Conservation (phyloP, 2,329 filamentous ascomycete genomes). For the Aureobasidium sp. region DNA sequence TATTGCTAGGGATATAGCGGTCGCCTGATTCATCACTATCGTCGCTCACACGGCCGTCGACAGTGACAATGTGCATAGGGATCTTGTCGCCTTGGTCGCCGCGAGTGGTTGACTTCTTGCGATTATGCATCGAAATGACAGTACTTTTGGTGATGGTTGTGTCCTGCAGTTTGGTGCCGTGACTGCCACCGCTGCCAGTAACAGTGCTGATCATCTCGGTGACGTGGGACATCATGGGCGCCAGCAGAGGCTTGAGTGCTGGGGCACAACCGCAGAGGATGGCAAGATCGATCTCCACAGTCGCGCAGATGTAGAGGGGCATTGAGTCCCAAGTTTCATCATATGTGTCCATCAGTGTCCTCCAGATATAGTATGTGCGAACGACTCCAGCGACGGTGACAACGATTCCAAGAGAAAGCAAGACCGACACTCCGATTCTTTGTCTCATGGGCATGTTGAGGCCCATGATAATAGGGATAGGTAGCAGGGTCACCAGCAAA, state of each 20-base stretch:
- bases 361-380: conserved; percentile 40
- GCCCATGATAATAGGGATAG: conserved; percentile 38
- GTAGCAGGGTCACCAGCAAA: conserved; percentile 36
- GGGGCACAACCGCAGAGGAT: conserved; percentile 37
- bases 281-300: conserved; percentile 41
- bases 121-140: background rate
- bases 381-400: conserved; percentile 30
- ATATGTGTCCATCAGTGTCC: conserved; percentile 34
- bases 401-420: conserved; percentile 19
- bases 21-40: background rate
- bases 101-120: background rate
- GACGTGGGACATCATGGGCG: background rate
- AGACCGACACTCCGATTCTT: conserved; percentile 21
- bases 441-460: conserved; percentile 38
- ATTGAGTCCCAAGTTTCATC: conserved; percentile 42
- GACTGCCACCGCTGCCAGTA: background rate
- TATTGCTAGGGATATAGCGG: background rate
- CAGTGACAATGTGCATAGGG: background rate
- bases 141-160: background rate
- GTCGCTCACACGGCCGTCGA: background rate
- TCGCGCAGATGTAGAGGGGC: conserved; percentile 41
- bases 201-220: conserved; percentile 11
- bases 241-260: conserved; percentile 29
- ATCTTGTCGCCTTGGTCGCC: background rate
- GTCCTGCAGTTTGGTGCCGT: background rate